A percentile compares a stretch with the other conserved stretches of the same genome.
Conservation (phyloP, 306 rosid genomes). For the Begonia fuchsioides region DNA sequence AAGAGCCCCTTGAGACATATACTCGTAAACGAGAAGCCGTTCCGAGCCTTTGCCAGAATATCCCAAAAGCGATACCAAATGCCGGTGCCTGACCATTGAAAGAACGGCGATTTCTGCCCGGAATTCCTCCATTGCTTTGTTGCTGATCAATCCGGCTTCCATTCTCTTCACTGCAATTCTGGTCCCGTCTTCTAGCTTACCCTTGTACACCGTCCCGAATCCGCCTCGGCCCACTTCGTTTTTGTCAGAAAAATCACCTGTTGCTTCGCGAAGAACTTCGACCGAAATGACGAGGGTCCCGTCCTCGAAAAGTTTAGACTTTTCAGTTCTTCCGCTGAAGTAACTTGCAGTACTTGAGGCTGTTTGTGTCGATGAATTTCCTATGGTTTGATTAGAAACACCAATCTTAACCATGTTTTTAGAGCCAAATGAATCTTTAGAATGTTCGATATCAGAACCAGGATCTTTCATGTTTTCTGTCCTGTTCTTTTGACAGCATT, state of each 20-base stretch:
- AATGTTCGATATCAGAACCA: conserved; percentile 52
- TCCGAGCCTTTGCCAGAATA: conserved; percentile 53
- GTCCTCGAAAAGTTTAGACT: conserved; percentile 31
- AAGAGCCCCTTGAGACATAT: conserved; percentile 72
- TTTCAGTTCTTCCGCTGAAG: conserved; percentile 38
- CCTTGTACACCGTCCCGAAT: conserved; percentile 77
- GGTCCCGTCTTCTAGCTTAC: conserved; percentile 68
- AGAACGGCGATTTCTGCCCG: conserved; percentile 66
- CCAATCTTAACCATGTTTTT: conserved; percentile 38
- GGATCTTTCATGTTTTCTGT: conserved; percentile 14
- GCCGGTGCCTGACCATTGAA: conserved; percentile 69
- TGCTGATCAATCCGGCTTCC: conserved; percentile 44
- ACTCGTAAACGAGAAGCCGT: conserved; percentile 68
- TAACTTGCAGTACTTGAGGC: conserved; percentile 27
- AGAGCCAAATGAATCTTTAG: conserved; percentile 42
- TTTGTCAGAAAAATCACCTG: conserved; percentile 38
- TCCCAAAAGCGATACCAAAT: conserved; percentile 66
- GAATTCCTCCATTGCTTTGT: conserved; percentile 65
- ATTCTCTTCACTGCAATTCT: conserved; percentile 72
- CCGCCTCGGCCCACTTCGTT: conserved; percentile 80
- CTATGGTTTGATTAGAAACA: conserved; percentile 26
- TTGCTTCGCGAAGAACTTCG: conserved; percentile 57
- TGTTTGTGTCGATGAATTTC: conserved; percentile 41
- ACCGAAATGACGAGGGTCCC: conserved; percentile 47
- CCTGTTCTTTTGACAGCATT: conserved; percentile 27